A percentile compares a stretch with the other conserved stretches of the same genome.
phyloP scores from a whole-genome alignment of 345 rosid genomes.

The Syzygium oleosum region DNA sequence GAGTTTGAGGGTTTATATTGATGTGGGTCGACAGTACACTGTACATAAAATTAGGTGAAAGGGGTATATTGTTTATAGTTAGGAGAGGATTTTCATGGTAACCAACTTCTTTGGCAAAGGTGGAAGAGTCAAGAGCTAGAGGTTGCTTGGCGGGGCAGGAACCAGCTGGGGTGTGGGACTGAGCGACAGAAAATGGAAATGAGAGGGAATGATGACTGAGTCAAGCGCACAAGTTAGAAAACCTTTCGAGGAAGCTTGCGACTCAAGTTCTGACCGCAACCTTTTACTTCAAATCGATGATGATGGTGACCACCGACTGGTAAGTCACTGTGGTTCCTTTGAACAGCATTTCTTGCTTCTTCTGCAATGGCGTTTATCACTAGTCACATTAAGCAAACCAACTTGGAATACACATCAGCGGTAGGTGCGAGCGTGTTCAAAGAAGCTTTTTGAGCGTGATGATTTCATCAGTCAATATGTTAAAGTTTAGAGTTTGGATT shows the following conservation, averaged over 20 bases:
- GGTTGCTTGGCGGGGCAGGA: not conserved
- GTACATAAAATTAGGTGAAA: not conserved
- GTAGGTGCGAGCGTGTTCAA: not conserved
- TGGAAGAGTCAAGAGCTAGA: not conserved
- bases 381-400: not conserved
- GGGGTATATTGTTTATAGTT: not conserved
- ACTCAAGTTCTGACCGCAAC: not conserved
- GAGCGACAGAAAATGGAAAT: not conserved
- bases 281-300: not conserved
- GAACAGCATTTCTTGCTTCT: not conserved
- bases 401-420: not conserved
- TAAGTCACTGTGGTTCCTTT: not conserved
- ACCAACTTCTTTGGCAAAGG: not conserved
- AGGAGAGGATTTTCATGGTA: not conserved
- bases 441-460: not conserved
- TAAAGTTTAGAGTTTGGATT: not conserved
- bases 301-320: not conserved
- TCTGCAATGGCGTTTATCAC: not conserved
- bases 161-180: not conserved
- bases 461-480: not conserved
- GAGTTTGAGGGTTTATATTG: not conserved
- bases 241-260: not conserved
- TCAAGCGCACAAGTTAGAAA: not conserved
- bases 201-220: not conserved
- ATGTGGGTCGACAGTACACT: not conserved